Percentiles rank a stretch among this genome's conserved stretches.
These are phyloP conservation scores for Botrytis byssoidea DNA, from an alignment of 2,329 filamentous ascomycete species.

Conservation along the genomic window DNA sequence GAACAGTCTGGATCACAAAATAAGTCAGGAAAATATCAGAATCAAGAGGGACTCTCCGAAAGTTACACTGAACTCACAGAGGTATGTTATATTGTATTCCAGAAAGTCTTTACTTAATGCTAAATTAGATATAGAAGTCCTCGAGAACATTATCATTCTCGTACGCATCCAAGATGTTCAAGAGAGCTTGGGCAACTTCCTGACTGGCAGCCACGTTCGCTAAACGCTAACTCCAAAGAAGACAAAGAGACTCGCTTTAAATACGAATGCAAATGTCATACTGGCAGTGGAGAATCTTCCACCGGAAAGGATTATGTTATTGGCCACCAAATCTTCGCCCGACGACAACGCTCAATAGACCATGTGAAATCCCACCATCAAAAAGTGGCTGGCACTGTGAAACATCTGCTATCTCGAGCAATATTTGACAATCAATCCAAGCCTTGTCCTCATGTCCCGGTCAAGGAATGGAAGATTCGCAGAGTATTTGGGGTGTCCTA, in stretches of 20 bases:
- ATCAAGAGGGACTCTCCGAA: not conserved
- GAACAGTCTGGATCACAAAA: not conserved
- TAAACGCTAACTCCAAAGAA: not conserved
- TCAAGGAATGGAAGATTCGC: not conserved
- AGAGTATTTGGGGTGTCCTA: not conserved
- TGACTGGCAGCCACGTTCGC: not conserved
- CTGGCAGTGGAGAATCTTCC: not conserved
- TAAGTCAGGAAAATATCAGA: not conserved
- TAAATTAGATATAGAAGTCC: not conserved
- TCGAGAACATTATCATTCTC: not conserved
- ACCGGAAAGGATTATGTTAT: too few species aligned
- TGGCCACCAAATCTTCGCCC: too few species aligned
- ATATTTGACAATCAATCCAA: not conserved
- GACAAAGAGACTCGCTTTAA: not conserved
- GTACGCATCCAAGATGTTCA: not conserved
- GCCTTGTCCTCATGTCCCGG: not conserved
- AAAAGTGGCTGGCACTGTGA: accelerated
- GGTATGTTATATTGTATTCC: not conserved
- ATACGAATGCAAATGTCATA: not conserved
- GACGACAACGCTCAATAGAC: not conserved
- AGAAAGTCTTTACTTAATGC: not conserved
- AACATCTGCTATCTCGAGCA: not conserved
- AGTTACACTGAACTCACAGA: accelerated
- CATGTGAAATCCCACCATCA: not conserved
- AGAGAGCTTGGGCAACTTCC: not conserved